Evolutionary conservation across 441 rosid genomes (phyloP).

Genomic region (Mallotus japonicus): DNA sequence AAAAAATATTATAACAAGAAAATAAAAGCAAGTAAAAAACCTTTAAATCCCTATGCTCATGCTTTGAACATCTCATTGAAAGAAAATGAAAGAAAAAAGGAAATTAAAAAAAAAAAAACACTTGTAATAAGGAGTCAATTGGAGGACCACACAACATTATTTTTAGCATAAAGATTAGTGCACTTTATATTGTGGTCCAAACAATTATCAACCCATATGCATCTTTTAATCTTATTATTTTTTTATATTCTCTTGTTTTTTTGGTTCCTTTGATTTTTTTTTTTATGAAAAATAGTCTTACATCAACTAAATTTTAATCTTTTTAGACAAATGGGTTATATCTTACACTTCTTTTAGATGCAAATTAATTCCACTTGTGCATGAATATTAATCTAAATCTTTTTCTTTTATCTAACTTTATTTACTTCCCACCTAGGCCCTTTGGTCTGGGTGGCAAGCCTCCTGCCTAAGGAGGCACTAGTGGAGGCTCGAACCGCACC

Average conservation of each 20-base stretch:
- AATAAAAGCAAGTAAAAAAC: background rate
- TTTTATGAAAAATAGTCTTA: background rate
- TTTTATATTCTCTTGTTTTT: background rate
- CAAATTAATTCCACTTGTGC: background rate
- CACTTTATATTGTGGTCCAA: constrained; percentile 49
- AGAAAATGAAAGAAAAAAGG: constrained; percentile 17
- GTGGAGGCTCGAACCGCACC: too few species aligned
- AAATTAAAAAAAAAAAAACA: background rate
- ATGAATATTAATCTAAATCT: constrained; percentile 2
- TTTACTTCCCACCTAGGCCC: background rate
- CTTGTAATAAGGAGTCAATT: constrained; percentile 16
- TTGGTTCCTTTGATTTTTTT: background rate
- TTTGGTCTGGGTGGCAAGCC: too few species aligned
- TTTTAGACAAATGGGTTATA: background rate
- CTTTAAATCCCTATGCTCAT: background rate
- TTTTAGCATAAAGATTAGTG: constrained; percentile 36
- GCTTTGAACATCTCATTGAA: constrained; percentile 7
- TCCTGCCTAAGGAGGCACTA: too few species aligned
- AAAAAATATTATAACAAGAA: background rate
- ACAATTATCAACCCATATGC: constrained; percentile 28
- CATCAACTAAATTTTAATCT: constrained; percentile 6
- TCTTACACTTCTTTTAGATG: background rate
- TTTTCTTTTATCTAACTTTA: background rate
- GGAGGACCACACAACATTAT: constrained; percentile 43
- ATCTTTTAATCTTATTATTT: background rate